A percentile compares a stretch with the other conserved stretches of the same genome.
phyloP scores from a whole-genome alignment of 2,329 filamentous ascomycete species.

The Aureobasidium sp. region DNA sequence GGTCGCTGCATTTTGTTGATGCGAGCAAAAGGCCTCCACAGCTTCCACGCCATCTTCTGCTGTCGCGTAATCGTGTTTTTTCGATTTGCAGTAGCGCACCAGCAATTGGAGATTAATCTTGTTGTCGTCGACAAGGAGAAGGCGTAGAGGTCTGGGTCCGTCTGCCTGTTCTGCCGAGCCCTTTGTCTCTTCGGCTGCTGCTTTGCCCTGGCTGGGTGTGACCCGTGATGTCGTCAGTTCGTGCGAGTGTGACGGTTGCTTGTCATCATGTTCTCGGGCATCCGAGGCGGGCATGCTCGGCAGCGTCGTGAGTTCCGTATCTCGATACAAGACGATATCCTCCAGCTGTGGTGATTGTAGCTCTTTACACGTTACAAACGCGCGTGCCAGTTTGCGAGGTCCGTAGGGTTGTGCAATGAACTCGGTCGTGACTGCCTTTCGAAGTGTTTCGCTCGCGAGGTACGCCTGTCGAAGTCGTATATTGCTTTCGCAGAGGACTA shows the following conservation, averaged over 20 bases:
- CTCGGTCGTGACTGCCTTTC: neutral
- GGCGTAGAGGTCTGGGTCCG: slow-evolving; percentile 14
- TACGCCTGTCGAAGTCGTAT: neutral
- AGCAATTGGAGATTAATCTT: slow-evolving; percentile 20
- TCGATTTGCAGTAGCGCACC: slow-evolving; percentile 25
- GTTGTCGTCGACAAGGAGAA: slow-evolving; percentile 24
- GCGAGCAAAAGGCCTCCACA: slow-evolving; percentile 31
- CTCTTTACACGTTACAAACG: neutral
- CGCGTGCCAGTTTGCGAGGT: slow-evolving; percentile 8
- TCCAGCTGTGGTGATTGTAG: neutral
- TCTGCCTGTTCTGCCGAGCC: neutral
- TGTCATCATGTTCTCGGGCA: too few relatives aligned
- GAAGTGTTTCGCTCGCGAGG: neutral
- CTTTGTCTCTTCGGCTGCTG: neutral
- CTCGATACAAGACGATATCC: neutral
- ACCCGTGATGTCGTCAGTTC: neutral
- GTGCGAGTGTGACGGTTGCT: neutral
- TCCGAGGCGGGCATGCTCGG: neutral
- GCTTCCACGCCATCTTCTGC: slow-evolving; percentile 38
- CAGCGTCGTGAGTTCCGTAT: neutral
- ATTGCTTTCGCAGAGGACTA: slow-evolving; percentile 15
- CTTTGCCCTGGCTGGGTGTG: neutral
- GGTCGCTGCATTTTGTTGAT: neutral
- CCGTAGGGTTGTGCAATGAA: slow-evolving; percentile 11
- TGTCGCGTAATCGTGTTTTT: slow-evolving; percentile 28